phyloP scores from a whole-genome alignment of 2,329 filamentous ascomycete species.

The Aspergillus aculeatus region DNA sequence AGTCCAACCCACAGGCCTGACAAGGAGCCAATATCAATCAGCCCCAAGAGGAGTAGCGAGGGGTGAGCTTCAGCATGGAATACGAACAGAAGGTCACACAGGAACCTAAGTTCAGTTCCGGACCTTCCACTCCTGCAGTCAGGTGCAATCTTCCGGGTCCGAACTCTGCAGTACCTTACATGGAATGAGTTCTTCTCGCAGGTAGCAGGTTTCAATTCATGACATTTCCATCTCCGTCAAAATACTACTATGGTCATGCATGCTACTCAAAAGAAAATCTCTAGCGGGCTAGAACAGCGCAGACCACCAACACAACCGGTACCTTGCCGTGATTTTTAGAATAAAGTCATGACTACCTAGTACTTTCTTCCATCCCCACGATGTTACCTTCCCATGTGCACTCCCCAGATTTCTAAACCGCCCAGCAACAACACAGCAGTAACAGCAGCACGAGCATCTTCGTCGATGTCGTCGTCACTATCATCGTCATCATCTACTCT shows the following conservation, averaged over 20 bases:
- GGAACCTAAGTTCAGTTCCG: background rate
- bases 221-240: background rate
- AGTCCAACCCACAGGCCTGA: background rate
- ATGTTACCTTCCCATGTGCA: background rate
- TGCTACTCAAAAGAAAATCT: background rate
- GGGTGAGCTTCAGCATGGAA: background rate
- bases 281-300: background rate
- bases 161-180: constrained; percentile 9
- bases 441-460: background rate
- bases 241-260: background rate
- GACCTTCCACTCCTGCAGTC: constrained; percentile 8
- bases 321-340: background rate
- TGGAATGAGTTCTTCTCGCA: background rate
- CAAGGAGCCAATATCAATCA: background rate
- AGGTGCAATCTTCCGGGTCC: constrained; percentile 16
- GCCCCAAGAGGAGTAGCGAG: background rate
- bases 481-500: background rate
- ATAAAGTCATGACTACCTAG: background rate
- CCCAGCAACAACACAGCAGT: background rate
- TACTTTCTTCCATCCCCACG: background rate
- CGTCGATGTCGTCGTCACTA: background rate
- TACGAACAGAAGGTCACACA: constrained; percentile 7
- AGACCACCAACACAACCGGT: background rate
- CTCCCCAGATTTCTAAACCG: background rate
- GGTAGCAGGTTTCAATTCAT: background rate